Evolutionary conservation across 1,139 yeast species (phyloP), one percentile per base, ranked within the genome.

Genomic region (Lodderomyces jiufengensis): DNA sequence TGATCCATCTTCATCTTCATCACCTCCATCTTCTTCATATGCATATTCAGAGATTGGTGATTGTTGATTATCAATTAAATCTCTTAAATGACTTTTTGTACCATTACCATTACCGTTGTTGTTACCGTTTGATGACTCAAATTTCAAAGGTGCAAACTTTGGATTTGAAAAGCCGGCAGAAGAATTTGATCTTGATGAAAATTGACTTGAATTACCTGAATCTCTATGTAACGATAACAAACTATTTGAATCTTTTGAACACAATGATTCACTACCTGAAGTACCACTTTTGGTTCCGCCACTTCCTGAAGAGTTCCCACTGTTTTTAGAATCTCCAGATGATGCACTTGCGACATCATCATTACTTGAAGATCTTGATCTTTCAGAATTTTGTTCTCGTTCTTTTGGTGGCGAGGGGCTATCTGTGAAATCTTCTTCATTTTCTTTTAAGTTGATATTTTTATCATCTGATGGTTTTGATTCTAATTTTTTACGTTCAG

Each of bases 1-100:
- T 18, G 39, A 39, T 9, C n/a, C 39, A 33, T 39, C 42, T 26
- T 39, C 42, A 24, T 31, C 41, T 23, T 31, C 28, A 23, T 30
- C 33, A 13, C 27, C 30, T 6, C 26, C 31, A 13, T 27, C 32
- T 15, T 26, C 38, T 20, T 32, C 36, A 14, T 13, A 24, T 15
- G 29, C 34, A 24, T 29, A 29, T 18, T 24, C 38, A 11, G 28
- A 21, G 2, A 24, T 18, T 18, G 39, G 36, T n/a, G 36, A 32
- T 9, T 20, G 30, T n/a, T 30, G 21, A 13, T 10, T 9, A 8
- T 31, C 34, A 31, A 28, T 27, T 12, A 33, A 31, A 10, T 28
- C 32, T 13, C 31, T 21, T 18, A 37, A 27, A 18, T 31, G 27
- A 9, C 32, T 28, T 26, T 23, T 29, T 11, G 28, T 12, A 18